Conservation (phyloP, 2,329 filamentous ascomycete species). For the Pseudonectria buxi region DNA sequence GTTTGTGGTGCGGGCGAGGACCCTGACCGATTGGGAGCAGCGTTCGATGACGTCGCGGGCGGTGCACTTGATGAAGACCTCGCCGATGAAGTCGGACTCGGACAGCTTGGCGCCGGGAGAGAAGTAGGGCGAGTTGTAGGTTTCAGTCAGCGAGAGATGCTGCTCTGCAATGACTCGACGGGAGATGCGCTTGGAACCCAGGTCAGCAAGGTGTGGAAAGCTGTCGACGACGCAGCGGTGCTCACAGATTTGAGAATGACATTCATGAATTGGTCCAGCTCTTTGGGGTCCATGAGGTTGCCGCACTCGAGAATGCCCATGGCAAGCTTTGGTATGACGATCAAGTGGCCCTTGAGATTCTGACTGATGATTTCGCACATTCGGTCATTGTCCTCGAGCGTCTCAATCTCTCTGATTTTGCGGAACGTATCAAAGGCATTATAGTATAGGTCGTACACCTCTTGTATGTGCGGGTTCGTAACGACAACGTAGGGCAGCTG, state of each 20-base stretch:
- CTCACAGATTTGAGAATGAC: slow-evolving; percentile 80
- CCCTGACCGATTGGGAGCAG: slow-evolving; percentile 69
- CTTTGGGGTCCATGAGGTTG: slow-evolving; percentile 69
- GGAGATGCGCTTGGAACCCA: slow-evolving; percentile 81
- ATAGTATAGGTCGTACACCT: slow-evolving; percentile 96
- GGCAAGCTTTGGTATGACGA: slow-evolving; percentile 87
- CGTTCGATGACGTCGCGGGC: slow-evolving; percentile 82
- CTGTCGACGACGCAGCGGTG: slow-evolving; percentile 4
- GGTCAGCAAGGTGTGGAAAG: no score
- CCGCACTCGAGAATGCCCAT: slow-evolving; percentile 92
- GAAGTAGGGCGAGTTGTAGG: slow-evolving; percentile 85
- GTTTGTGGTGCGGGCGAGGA: slow-evolving; percentile 69
- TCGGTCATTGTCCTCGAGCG: slow-evolving; percentile 79
- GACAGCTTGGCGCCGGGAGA: slow-evolving; percentile 70
- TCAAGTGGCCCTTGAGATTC: slow-evolving; percentile 80
- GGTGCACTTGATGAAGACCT: slow-evolving; percentile 90
- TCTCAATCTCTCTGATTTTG: slow-evolving; percentile 74
- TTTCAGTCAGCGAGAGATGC: slow-evolving; percentile 89
- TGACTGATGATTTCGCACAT: slow-evolving; percentile 75
- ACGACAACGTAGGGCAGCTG: slow-evolving; percentile 92
- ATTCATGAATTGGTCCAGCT: slow-evolving; percentile 93
- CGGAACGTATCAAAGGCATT: slow-evolving; percentile 90
- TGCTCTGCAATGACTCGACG: slow-evolving; percentile 96
- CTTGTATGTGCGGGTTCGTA: slow-evolving; percentile 86
- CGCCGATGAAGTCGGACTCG: slow-evolving; percentile 80